phyloP scores from a whole-genome alignment of 768 basidiomycete genomes.

The Russula sp. region DNA sequence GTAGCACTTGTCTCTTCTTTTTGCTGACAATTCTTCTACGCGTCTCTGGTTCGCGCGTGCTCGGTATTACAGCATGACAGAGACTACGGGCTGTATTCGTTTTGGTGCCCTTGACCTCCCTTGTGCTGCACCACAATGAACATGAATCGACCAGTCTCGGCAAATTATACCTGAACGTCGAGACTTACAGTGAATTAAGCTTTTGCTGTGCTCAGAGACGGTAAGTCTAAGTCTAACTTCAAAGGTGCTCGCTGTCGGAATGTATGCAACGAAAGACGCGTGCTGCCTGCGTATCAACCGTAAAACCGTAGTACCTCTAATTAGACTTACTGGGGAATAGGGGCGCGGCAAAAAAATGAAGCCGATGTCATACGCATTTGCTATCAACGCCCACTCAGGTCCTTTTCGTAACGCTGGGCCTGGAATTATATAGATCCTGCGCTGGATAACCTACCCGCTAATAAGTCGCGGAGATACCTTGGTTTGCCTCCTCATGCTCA shows the following conservation, averaged over 20 bases:
- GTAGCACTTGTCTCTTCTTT: neutral
- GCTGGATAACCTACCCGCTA: slow-evolving; percentile 45
- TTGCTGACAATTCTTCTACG: neutral
- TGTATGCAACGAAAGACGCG: slow-evolving; percentile 85
- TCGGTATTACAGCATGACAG: neutral
- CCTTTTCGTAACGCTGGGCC: slow-evolving; percentile 58
- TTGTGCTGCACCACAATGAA: too few relatives aligned
- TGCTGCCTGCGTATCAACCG: slow-evolving; percentile 91
- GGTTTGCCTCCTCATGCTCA: slow-evolving; percentile 68
- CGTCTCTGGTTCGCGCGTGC: neutral
- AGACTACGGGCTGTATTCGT: neutral
- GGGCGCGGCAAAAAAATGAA: neutral
- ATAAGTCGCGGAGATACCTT: slow-evolving; percentile 66
- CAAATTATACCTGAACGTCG: neutral
- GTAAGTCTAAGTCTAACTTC: slow-evolving; percentile 77
- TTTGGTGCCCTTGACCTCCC: neutral
- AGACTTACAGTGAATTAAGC: slow-evolving; percentile 79
- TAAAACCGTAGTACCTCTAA: slow-evolving; percentile 25
- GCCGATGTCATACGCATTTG: slow-evolving; percentile 65
- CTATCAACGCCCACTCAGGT: slow-evolving; percentile 67
- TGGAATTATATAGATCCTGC: slow-evolving; percentile 23
- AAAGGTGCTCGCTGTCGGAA: slow-evolving; percentile 71
- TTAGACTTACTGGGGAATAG: neutral
- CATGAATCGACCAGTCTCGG: neutral
- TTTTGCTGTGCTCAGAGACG: slow-evolving; percentile 63